These are phyloP conservation scores for Aspergillus intermedius DNA, from an alignment of 2,329 filamentous ascomycete species.

Conservation along the genomic window DNA sequence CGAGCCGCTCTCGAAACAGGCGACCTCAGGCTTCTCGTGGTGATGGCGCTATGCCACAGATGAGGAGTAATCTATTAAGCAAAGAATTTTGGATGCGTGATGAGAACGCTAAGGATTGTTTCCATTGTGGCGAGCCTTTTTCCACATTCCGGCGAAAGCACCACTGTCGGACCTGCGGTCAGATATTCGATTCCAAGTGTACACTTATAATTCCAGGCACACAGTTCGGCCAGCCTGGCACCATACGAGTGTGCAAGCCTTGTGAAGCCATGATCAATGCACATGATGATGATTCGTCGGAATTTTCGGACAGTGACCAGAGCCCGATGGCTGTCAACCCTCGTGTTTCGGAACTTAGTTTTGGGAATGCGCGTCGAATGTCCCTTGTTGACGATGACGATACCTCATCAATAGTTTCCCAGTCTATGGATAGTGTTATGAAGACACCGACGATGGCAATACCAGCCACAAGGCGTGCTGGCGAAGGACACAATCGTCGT, in stretches of 20 bases:
- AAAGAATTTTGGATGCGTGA: slow-evolving; percentile 99
- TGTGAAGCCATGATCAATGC: slow-evolving; percentile 88
- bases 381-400: slow-evolving; percentile 41
- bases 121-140: slow-evolving; percentile 82
- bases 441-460: slow-evolving; percentile 58
- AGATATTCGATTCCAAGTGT: slow-evolving; percentile 96
- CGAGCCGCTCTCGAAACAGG: slow-evolving; percentile 8
- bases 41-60: slow-evolving; percentile 48
- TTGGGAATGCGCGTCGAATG: slow-evolving; percentile 36
- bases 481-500: slow-evolving; percentile 72
- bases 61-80: slow-evolving; percentile 80
- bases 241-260: slow-evolving; percentile 82
- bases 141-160: slow-evolving; percentile 93
- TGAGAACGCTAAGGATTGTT: slow-evolving; percentile 96
- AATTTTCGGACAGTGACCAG: slow-evolving; percentile 68
- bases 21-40: slow-evolving; percentile 13
- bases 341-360: slow-evolving; percentile 54
- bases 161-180: slow-evolving; percentile 91
- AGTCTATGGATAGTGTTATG: slow-evolving; percentile 41
- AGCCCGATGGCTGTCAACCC: slow-evolving; percentile 60
- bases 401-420: slow-evolving; percentile 40
- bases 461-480: slow-evolving; percentile 57
- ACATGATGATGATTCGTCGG: slow-evolving; percentile 83
- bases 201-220: slow-evolving; percentile 84
- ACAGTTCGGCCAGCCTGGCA: slow-evolving; percentile 78